Percentiles rank a stretch among this genome's conserved stretches.
These are phyloP conservation scores for Lactarius quietus DNA, from an alignment of 768 basidiomycete genomes.

Conservation along the genomic window DNA sequence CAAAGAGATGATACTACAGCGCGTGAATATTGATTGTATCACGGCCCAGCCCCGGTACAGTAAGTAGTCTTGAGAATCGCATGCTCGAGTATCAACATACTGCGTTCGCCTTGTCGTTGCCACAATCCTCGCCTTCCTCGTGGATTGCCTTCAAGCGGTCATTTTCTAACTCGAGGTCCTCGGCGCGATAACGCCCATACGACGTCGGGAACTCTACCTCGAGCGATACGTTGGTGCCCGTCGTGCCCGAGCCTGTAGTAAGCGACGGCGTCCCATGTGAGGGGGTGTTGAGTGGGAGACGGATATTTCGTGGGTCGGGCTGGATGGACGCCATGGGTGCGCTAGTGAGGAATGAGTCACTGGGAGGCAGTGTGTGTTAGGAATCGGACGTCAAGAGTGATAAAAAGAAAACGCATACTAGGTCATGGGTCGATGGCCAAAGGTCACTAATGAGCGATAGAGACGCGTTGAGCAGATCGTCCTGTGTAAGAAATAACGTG, in stretches of 20 bases:
- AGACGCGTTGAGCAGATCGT: slow-evolving; percentile 12
- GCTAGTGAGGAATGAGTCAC: background rate
- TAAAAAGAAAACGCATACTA: background rate
- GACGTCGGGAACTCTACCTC: slow-evolving; percentile 12
- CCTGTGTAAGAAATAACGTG: background rate
- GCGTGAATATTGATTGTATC: background rate
- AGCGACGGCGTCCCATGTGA: background rate
- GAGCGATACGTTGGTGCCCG: background rate
- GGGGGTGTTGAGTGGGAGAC: background rate
- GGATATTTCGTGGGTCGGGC: background rate
- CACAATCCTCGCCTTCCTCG: background rate
- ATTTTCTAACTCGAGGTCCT: background rate
- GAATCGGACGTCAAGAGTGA: background rate
- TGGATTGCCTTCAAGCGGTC: slow-evolving; percentile 2
- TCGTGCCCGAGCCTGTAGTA: background rate
- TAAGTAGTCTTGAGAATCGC: background rate
- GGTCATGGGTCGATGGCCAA: background rate
- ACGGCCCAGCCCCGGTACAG: background rate
- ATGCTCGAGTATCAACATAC: background rate
- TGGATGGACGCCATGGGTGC: slow-evolving; percentile 1
- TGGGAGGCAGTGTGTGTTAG: background rate
- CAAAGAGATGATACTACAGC: background rate
- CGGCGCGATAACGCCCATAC: slow-evolving; percentile 12
- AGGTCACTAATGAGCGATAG: background rate
- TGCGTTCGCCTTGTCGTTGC: background rate